Evolutionary conservation across 2,329 filamentous ascomycete genomes (phyloP), one percentile per base, ranked within the genome.

Genomic region (Verticillium tricorpus): DNA sequence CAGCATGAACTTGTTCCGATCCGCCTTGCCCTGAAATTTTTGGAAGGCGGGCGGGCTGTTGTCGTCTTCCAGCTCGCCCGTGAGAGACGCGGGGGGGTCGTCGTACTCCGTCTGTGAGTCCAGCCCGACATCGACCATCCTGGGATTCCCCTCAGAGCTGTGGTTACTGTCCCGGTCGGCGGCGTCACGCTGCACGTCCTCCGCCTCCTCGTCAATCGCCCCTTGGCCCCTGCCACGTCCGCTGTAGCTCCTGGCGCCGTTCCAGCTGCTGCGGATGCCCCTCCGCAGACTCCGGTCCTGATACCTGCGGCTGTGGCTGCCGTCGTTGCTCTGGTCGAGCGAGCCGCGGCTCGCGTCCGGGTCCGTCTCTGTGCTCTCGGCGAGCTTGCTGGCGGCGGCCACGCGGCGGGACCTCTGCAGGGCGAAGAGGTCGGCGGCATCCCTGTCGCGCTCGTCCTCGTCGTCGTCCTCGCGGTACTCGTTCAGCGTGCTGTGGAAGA

Each of bases 401-500:
- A 97, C 91, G 56, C 93, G 86, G 68, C 95, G 86, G 67, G 94
- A 98, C 68, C 90, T 85, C 75, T 98, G 93, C 62, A 99, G 80
- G 6, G 94, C 94, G 76, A 93, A 96, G 67, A 95, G 88, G 76
- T 98, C 95, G n/a, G 93, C 93, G 37, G 94, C 91, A 72, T 98
- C 94, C 60, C 93, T 82, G 69, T 96, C 91, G 69, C 92, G 89
- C 75, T 97, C 93, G 69, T 92, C 90, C 73, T 95, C 93, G 64
- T 98, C 94, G 66, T 97, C 93, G 71, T 96, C 92, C 75, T 97
- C 93, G 64, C 90, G 88, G 66, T 96, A 95, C 71, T 96, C 92
- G 73, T 97, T 93, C 17, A 93, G 86, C 5, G 91, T 89, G 71
- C 92, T 96, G 76, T 95, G 93, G 75, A 99, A 98, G n/a, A 99